A percentile compares a stretch with the other conserved stretches of the same genome.
These are phyloP conservation scores for Dactylellina cionopaga DNA, from an alignment of 2,329 filamentous ascomycete species.

Conservation along the genomic window DNA sequence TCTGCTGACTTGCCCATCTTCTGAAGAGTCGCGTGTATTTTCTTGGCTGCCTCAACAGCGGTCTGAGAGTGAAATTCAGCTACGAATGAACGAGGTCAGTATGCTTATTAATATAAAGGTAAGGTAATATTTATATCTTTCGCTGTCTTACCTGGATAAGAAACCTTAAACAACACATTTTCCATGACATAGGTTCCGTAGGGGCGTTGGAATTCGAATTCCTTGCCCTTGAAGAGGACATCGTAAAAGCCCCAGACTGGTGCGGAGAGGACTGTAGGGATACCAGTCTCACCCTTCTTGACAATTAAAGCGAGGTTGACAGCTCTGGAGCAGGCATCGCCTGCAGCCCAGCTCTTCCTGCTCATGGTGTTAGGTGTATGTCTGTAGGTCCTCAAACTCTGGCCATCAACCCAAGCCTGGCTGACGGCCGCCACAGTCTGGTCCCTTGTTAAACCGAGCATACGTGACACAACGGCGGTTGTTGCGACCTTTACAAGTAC, in stretches of 20 bases:
- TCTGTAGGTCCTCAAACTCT: conserved; percentile 94
- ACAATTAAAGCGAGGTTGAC: conserved; percentile 93
- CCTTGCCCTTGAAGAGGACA: conserved; percentile 93
- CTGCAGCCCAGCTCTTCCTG: conserved; percentile 97
- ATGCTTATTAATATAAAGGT: neutral
- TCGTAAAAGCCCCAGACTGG: conserved; percentile 99
- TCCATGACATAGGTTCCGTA: conserved; percentile 99
- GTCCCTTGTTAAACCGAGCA: conserved; percentile 87
- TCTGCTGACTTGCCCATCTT: conserved; percentile 86
- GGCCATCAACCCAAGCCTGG: conserved; percentile 97
- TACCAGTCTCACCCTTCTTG: conserved; percentile 80
- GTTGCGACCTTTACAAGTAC: conserved; percentile 97
- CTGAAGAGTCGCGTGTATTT: conserved; percentile 84
- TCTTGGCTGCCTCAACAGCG: conserved; percentile 91
- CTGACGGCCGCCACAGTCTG: conserved; percentile 96
- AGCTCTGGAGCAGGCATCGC: conserved; percentile 94
- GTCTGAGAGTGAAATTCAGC: conserved; percentile 99
- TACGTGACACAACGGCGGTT: conserved; percentile 90
- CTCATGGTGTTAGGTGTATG: conserved; percentile 99
- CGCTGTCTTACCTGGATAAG: conserved; percentile 81
- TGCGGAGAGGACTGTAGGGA: conserved; percentile 91
- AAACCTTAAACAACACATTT: conserved; percentile 99
- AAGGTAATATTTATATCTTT: conserved; percentile 30
- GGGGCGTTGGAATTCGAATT: conserved; percentile 93
- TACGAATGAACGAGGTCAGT: conserved; percentile 54